Base-by-base conservation (phyloP, 495 filamentous ascomycete species). In the Penicillium goetzii region DNA sequence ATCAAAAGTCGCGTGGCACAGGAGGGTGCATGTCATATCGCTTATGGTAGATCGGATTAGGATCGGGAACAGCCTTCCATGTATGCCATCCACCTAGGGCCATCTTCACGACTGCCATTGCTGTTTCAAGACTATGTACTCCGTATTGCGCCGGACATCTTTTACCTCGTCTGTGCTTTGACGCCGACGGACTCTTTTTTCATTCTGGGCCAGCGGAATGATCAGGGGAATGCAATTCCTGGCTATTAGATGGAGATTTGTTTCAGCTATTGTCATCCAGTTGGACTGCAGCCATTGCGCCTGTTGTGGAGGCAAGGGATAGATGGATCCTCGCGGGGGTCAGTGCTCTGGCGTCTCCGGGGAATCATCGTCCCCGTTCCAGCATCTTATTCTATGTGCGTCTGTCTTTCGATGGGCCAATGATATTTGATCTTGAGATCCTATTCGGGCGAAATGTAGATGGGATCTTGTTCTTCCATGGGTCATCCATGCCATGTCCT, bases 341-440 rank as follows among this genome's bases (percentile, higher is more conserved):
- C 63, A 66, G 59, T 62, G 63, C 63, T 54, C n/a, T 33, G 19
- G 56, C 41, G 25, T 55, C 52, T 54, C 28, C 52, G 67, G 59
- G 67, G 67, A 65, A 70, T 30, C 34, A 34, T 34, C 36, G 51
- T n/a, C 15, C 21, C 33, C 40, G 54, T 45, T 64, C 68, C 64
- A 64, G 63, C 33, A 60, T 65, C 69, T 65, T 67, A 56, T 63
- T 64, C 28, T 51, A 65, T 62, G 62, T 58, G 60, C 56, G 60
- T 32, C 23, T 10, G 47, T 56, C 23, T 10, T 17, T 52, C 68
- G 69, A 72, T 64, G 34, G 28, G 19, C 69, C 69, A 72, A 72
- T 70, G 38, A 58, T 36, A n/a, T 28, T 6, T 11, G 3, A 36
- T 58, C 30, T 23, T 57, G 32, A 55, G 38, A 60, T 67, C 58